These are phyloP conservation scores for Gyromitra esculenta DNA, from an alignment of 2,329 filamentous ascomycete genomes.

Conservation along the genomic window DNA sequence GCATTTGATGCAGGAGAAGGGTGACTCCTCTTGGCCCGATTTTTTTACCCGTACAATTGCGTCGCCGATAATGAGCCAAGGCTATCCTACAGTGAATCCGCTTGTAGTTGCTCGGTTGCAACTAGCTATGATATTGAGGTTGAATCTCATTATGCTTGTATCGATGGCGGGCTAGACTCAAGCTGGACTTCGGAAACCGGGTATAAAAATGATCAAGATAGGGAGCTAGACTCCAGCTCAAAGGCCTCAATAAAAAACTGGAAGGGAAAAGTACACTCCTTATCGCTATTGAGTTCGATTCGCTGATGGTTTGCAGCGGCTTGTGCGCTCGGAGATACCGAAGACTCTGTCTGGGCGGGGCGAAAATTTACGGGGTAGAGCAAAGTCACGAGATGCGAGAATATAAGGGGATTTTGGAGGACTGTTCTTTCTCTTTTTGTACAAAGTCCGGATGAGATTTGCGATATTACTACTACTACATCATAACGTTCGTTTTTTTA, in stretches of 20 bases:
- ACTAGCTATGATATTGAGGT: background rate
- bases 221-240: background rate
- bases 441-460: slow-evolving; percentile 24
- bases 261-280: too few relatives aligned
- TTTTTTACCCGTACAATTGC: background rate
- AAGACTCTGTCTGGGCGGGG: too few relatives aligned
- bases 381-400: too few relatives aligned
- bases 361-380: too few relatives aligned
- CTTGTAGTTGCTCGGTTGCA: background rate
- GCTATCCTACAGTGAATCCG: too few relatives aligned
- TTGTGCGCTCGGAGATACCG: too few relatives aligned
- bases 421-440: slow-evolving; percentile 4
- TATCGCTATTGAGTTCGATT: too few relatives aligned
- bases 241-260: too few relatives aligned
- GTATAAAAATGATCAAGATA: background rate
- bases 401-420: too few relatives aligned
- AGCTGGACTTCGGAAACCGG: background rate
- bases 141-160: background rate
- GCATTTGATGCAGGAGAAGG: background rate
- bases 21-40: background rate
- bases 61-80: background rate
- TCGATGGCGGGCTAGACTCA: background rate
- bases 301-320: too few relatives aligned
- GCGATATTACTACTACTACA: slow-evolving; percentile 39
- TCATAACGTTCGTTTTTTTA: slow-evolving; percentile 4